phyloP scores from a whole-genome alignment of 2,329 filamentous ascomycete genomes.

The Pseudocercospora pini-densiflorae region DNA sequence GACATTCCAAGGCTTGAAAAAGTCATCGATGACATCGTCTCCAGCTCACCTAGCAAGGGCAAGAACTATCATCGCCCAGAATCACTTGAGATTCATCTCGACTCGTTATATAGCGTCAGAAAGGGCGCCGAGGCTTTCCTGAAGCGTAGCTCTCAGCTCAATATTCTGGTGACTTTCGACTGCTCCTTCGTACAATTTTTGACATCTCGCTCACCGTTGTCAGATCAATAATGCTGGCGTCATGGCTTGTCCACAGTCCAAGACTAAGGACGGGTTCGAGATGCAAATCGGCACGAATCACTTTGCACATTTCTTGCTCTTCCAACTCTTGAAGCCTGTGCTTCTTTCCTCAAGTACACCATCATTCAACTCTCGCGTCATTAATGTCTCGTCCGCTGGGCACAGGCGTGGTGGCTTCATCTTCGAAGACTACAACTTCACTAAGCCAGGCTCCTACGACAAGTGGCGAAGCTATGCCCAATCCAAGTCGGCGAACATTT shows the following conservation, averaged over 20 bases:
- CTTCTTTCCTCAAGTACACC: conserved; percentile 48
- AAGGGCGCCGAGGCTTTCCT: conserved; percentile 41
- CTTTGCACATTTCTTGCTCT: conserved; percentile 59
- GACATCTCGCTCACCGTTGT: conserved; percentile 24
- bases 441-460: conserved; percentile 38
- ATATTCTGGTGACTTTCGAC: conserved; percentile 38
- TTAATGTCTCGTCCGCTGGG: conserved; percentile 50
- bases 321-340: conserved; percentile 53
- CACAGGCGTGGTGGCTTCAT: conserved; percentile 45
- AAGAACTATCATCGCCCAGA: conserved; percentile 24
- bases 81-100: conserved; percentile 38
- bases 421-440: conserved; percentile 48
- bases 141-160: conserved; percentile 40
- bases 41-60: conserved; percentile 30
- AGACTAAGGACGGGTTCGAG: conserved; percentile 41
- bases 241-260: conserved; percentile 43
- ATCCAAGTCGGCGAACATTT: conserved; percentile 58
- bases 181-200: neutral
- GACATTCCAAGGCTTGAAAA: conserved; percentile 40
- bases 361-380: conserved; percentile 52
- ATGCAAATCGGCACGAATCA: conserved; percentile 56
- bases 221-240: conserved; percentile 39
- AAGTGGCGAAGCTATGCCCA: conserved; percentile 51
- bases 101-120: conserved; percentile 40
- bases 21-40: conserved; percentile 39